A percentile compares a stretch with the other conserved stretches of the same genome.
Conservation (phyloP, 257 asterid genomes). For the Plantago elongata region DNA sequence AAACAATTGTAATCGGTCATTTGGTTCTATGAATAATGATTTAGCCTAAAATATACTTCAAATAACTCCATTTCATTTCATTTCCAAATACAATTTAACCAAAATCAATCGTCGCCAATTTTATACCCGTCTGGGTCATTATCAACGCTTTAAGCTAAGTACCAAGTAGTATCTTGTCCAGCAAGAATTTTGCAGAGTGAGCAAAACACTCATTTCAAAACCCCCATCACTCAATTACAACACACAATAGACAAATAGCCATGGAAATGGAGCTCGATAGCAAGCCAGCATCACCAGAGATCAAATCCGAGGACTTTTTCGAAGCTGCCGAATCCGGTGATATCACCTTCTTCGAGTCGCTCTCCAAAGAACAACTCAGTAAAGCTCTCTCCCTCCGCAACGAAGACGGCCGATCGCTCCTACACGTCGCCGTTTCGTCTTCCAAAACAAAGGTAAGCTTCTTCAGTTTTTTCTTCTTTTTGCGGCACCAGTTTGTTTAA, state of each 20-base stretch:
- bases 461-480: neutral
- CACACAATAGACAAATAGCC: neutral
- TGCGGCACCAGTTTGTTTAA: conserved; percentile 1
- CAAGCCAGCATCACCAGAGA: conserved; percentile 6
- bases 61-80: no score
- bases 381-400: conserved; percentile 61
- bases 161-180: no score
- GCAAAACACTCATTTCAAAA: neutral
- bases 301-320: conserved; percentile 36
- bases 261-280: conserved; percentile 57
- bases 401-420: conserved; percentile 87
- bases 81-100: no score
- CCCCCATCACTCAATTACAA: neutral
- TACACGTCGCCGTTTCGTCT: conserved; percentile 90
- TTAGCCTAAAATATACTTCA: no score
- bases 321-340: conserved; percentile 77
- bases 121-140: no score
- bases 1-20: no score
- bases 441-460: conserved; percentile 45
- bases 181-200: no score
- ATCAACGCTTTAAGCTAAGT: no score
- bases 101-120: no score
- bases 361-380: conserved; percentile 48
- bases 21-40: no score
- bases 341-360: conserved; percentile 50